Evolutionary conservation across 805 yeast genomes (phyloP), one percentile per base, ranked within the genome.

Genomic region (Candida wancherniae): DNA sequence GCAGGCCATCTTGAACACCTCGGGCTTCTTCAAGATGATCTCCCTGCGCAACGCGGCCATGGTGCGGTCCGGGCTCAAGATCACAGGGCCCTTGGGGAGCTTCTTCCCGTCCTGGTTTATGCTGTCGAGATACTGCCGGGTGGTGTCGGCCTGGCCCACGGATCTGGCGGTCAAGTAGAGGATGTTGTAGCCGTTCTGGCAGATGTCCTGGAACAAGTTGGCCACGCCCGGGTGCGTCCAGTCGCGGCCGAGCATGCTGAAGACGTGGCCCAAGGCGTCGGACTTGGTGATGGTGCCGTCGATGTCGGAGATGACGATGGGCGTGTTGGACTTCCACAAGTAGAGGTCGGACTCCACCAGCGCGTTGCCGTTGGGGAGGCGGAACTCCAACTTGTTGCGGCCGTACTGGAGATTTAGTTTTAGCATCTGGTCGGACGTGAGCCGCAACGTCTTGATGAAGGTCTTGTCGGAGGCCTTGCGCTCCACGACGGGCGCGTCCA

Each of bases 211-310:
- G 53, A 88, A 92, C 34, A 92, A 62, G 49, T 80, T 79, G 3
- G 97, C 95, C 23, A 92, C 98, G 19, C 98, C 98, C 2, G 78
- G 75, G 55, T 92, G 98, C 0, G 98, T 92, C 98, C 98, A 92
- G 62, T 92, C 98, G 46, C 86, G 75, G 4, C 98, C 98, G 21
- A 92, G 66, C 77, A 90, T 78, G 11, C 92, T 87, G 56, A 92
- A 66, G 2, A 92, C 90, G 58, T 92, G 98, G 3, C 98, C 98
- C 48, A 92, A 64, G 0, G 98, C 98, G 62, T 92, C 98, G 1
- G 97, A 87, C 57, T 87, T 88, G 11, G 98, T 92, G 44, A 92
- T 92, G 2, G 98, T 92, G 11, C 98, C 98, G 56, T 92, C 98
- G 36, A 92, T 92, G 60, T 92, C 98, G 6, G 96, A 85, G 15